These are phyloP conservation scores for Psilocybe cyanescens DNA, from an alignment of 768 basidiomycete genomes.

Conservation along the genomic window DNA sequence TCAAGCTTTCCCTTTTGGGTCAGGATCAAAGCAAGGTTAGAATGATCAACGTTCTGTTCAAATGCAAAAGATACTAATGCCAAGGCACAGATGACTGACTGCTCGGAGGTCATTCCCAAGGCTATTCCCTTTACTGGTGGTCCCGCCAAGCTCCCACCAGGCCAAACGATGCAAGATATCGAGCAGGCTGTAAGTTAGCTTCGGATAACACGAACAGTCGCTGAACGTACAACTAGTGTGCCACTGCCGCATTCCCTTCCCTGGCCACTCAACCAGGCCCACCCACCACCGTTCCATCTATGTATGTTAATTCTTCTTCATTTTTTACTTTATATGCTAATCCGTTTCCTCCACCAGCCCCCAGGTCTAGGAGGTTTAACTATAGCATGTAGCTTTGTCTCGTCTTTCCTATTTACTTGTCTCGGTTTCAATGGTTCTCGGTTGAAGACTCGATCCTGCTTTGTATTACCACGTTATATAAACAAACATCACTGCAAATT, in stretches of 20 bases:
- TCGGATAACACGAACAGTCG: not conserved
- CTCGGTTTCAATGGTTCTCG: not conserved
- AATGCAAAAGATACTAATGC: not conserved
- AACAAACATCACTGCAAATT: not conserved
- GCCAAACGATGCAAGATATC: constrained; percentile 18
- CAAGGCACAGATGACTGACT: constrained; percentile 36
- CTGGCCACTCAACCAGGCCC: constrained; percentile 20
- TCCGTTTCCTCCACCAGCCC: not conserved
- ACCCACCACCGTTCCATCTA: constrained; percentile 14
- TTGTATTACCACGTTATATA: not conserved
- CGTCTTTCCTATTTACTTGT: not conserved
- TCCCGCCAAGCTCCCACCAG: constrained; percentile 19
- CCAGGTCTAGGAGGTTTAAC: not conserved
- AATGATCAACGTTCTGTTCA: too few species aligned
- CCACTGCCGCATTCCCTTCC: constrained; percentile 17
- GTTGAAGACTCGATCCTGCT: not conserved
- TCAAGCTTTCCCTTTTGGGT: constrained; percentile 46
- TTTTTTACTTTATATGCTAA: constrained; percentile 3
- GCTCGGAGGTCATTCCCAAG: constrained; percentile 47
- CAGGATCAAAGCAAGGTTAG: constrained; percentile 30
- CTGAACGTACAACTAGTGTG: constrained; percentile 8
- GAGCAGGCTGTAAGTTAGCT: constrained; percentile 21
- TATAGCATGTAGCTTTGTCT: constrained; percentile 28
- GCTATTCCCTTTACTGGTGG: constrained; percentile 14
- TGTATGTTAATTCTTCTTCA: constrained; percentile 1